These are phyloP conservation scores for Aureobasidium sp. DNA, from an alignment of 2,329 filamentous ascomycete species.

Conservation along the genomic window DNA sequence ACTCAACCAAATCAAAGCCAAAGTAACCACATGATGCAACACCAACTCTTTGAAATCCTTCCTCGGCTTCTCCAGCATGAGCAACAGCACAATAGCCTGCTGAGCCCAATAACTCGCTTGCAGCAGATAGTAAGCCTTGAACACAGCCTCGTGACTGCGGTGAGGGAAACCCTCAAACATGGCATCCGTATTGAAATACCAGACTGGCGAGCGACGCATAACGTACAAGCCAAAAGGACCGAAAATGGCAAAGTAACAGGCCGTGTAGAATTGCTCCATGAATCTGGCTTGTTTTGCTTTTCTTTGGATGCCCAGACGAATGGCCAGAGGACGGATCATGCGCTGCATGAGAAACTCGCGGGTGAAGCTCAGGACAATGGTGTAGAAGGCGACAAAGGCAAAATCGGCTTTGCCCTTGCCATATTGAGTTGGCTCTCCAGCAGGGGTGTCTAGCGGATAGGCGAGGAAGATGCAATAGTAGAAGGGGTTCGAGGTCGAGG, in stretches of 20 bases:
- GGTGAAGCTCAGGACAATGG: constrained; percentile 80
- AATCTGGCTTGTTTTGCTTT: constrained; percentile 78
- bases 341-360: constrained; percentile 96
- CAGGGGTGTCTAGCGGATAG: constrained; percentile 51
- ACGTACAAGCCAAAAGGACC: constrained; percentile 81
- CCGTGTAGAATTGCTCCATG: constrained; percentile 95
- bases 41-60: constrained; percentile 96
- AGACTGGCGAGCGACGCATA: constrained; percentile 84
- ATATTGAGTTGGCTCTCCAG: constrained; percentile 53
- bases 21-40: constrained; percentile 80
- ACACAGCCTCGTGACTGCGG: constrained; percentile 63
- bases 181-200: constrained; percentile 87
- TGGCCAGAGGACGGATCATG: constrained; percentile 67
- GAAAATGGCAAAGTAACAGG: constrained; percentile 76
- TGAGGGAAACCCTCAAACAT: constrained; percentile 92
- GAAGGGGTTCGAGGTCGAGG: constrained; percentile 68
- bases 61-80: constrained; percentile 84
- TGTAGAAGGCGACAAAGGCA: constrained; percentile 84
- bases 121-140: constrained; percentile 96
- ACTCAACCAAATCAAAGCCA: constrained; percentile 73
- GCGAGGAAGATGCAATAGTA: constrained; percentile 82
- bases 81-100: constrained; percentile 77
- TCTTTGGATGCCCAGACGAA: constrained; percentile 58
- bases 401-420: constrained; percentile 84
- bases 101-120: constrained; percentile 94